Evolutionary conservation across 176 grass and related monocot genomes (phyloP).

Genomic region (Aegilops sharonensis): DNA sequence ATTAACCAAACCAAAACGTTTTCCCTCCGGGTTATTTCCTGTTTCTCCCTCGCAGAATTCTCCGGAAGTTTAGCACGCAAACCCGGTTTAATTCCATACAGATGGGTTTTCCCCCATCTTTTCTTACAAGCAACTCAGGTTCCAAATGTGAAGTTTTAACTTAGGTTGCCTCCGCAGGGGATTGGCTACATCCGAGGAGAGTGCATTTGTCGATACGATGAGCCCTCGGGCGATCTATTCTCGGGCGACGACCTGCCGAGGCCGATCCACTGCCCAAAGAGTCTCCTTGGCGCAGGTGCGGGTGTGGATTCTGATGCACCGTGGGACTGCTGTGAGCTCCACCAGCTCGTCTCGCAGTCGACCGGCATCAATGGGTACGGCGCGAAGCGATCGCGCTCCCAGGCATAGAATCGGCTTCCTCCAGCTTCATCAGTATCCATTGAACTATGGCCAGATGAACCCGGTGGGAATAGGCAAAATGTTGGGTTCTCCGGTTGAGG

Average conservation of each 20-base stretch:
- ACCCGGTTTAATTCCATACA: slow-evolving; percentile 41
- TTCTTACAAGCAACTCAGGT: slow-evolving; percentile 49
- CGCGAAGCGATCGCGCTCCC: slow-evolving; percentile 71
- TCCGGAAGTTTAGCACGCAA: slow-evolving; percentile 18
- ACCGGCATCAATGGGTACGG: slow-evolving; percentile 63
- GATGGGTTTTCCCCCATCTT: slow-evolving; percentile 33
- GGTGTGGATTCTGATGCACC: slow-evolving; percentile 30
- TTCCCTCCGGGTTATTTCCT: slow-evolving; percentile 31
- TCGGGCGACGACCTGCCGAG: slow-evolving; percentile 44
- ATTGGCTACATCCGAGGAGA: slow-evolving; percentile 54
- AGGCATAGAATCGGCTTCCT: slow-evolving; percentile 67
- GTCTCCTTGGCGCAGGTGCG: slow-evolving; percentile 26
- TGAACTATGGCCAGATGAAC: slow-evolving; percentile 54
- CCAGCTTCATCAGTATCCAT: slow-evolving; percentile 57
- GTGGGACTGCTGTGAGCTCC: slow-evolving; percentile 55
- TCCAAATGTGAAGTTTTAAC: slow-evolving; percentile 17
- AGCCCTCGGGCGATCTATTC: slow-evolving; percentile 35
- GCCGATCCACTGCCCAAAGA: slow-evolving; percentile 48
- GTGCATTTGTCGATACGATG: slow-evolving; percentile 52
- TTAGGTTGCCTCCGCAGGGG: slow-evolving; percentile 5
- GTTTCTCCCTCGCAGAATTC: slow-evolving; percentile 30
- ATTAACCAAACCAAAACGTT: slow-evolving; percentile 48
- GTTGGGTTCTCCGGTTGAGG: slow-evolving; percentile 44
- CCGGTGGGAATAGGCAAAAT: slow-evolving; percentile 59
- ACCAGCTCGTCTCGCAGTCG: slow-evolving; percentile 69